Base-by-base conservation (phyloP, 352 stramenopile species). In the Phytophthora rubi region DNA sequence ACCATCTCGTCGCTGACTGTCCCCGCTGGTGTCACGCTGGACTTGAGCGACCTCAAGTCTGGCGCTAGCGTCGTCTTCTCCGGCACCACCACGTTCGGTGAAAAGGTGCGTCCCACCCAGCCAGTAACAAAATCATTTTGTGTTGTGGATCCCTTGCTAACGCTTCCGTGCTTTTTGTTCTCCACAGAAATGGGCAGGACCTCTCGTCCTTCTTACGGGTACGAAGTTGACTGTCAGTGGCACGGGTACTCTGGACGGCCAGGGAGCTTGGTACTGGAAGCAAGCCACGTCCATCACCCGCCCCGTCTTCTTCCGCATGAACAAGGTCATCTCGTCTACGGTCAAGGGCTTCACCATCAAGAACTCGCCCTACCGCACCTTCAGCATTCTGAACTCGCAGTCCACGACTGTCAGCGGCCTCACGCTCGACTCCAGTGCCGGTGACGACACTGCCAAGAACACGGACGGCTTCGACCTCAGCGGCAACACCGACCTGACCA, bases 221-320 rank as follows among this genome's bases (percentile, higher is more conserved):
- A 68, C 56, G 0, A 62, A 71, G 16, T 44, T 80, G 4, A 75
- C 60, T 15, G 65, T 80, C 9, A 45, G 60, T 2, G 73, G 73
- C 15, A 28, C 69, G 2, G 74, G 74, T 1, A 78, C 67, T 9
- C 64, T 81, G 3, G 71, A 81, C 21, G 74, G 74, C 23, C 70
- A 81, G 60, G 70, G 74, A 3, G 28, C 48, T 28, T 76, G 65
- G 70, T 81, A 74, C 69, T 80, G 73, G 73, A 68, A 71, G 21
- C 65, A 80, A 39, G 66, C 61, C 23, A 53, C 57, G 16, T 70
- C 51, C 4, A 61, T 79, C 58, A 67, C 37, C 4, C 57, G 62
- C 2, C 74, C 74, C 0, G 70, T 76, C 4, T 79, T 81, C 53
- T 76, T 81, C 70, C 62, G 67, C 16, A 56, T 65, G 47, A 56